Evolutionary conservation across 768 basidiomycete genomes (phyloP).

Genomic region (Lentinus brumalis): DNA sequence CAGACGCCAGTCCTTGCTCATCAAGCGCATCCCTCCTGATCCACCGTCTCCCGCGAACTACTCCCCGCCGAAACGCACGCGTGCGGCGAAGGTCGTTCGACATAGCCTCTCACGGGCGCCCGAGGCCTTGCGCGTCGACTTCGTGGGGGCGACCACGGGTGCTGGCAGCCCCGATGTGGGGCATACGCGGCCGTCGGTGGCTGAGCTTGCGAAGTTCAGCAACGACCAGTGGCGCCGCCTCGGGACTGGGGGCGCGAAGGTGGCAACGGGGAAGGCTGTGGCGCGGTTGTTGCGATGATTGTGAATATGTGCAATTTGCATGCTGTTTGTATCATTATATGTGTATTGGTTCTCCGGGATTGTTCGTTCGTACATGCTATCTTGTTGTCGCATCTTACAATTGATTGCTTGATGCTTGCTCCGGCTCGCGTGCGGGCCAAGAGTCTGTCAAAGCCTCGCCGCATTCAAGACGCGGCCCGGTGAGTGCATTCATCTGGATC

Average conservation of each 20-base stretch:
- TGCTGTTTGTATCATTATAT: background rate
- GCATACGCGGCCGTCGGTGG: background rate
- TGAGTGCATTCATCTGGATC: no score
- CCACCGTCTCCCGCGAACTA: slow-evolving; percentile 5
- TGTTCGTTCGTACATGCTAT: background rate
- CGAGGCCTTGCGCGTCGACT: background rate
- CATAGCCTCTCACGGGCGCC: background rate
- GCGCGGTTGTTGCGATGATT: background rate
- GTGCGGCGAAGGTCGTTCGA: slow-evolving; percentile 20
- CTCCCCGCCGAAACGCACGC: slow-evolving; percentile 28
- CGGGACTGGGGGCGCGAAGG: background rate
- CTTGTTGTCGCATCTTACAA: background rate
- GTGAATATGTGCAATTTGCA: background rate
- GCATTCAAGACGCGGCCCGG: no score
- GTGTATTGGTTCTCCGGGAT: background rate
- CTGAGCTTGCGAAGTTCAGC: background rate
- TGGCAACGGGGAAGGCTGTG: slow-evolving; percentile 5
- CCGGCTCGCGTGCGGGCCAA: no score
- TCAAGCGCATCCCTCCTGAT: slow-evolving; percentile 5
- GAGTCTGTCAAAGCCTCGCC: no score
- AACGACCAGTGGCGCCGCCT: background rate
- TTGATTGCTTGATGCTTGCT: no score
- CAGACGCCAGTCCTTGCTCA: slow-evolving; percentile 2
- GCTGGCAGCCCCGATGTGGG: background rate
- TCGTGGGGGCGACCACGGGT: background rate